phyloP scores from a whole-genome alignment of 148 eudicot species.

The Linanthus parryae region DNA sequence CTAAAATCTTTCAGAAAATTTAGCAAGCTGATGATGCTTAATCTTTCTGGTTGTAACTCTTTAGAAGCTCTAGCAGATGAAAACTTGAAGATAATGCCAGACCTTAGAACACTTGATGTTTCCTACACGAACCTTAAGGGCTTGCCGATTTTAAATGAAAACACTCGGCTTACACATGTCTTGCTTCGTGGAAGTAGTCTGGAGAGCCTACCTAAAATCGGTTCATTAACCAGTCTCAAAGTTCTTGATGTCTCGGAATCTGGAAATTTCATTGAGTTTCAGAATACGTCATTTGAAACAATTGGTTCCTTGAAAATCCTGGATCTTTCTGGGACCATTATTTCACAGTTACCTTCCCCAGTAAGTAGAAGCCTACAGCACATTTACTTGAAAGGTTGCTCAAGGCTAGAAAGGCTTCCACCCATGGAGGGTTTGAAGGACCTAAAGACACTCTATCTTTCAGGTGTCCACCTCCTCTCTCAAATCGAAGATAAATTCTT shows the following conservation, averaged over 20 bases:
- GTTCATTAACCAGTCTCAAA: slow-evolving; percentile 7
- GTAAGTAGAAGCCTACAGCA: slow-evolving; percentile 10
- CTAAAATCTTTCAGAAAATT: neutral
- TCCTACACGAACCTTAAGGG: slow-evolving; percentile 8
- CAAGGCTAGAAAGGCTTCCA: neutral
- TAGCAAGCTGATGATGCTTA: slow-evolving; percentile 6
- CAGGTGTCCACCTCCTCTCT: too few relatives aligned
- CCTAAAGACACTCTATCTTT: too few relatives aligned
- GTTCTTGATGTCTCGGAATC: slow-evolving; percentile 17
- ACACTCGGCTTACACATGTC: slow-evolving; percentile 15
- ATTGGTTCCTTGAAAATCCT: neutral
- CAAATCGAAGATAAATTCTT: neutral
- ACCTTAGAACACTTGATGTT: slow-evolving; percentile 11
- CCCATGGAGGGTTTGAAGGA: neutral
- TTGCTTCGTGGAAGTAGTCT: slow-evolving; percentile 4
- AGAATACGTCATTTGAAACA: neutral
- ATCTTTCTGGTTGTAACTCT: slow-evolving; percentile 13
- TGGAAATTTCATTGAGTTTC: slow-evolving; percentile 5
- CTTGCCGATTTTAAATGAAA: slow-evolving; percentile 4
- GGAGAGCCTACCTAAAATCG: neutral
- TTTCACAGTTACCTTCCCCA: slow-evolving; percentile 7
- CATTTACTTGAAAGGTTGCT: slow-evolving; percentile 5
- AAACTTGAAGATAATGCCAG: neutral
- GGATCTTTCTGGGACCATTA: slow-evolving; percentile 5
- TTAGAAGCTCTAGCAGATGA: neutral